Percentiles rank a stretch among this genome's conserved stretches.
Conservation (phyloP, 306 rosid species). For the Ormosia semicastrata region DNA sequence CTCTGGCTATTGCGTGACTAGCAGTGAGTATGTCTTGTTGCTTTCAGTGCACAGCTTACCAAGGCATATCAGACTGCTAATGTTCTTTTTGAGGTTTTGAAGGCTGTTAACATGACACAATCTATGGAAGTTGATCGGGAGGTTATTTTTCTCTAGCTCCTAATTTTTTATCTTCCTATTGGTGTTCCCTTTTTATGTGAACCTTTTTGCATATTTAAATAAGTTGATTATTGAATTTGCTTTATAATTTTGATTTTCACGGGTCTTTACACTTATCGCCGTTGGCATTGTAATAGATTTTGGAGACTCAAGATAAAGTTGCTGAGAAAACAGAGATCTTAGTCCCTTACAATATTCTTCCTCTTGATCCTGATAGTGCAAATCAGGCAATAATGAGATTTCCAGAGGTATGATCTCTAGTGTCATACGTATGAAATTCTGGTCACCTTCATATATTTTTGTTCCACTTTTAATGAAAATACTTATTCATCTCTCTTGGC, state of each 20-base stretch:
- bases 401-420: conserved; percentile 66
- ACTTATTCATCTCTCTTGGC: conserved; percentile 19
- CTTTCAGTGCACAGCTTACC: conserved; percentile 86
- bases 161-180: neutral
- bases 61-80: conserved; percentile 98
- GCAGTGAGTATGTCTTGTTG: conserved; percentile 16
- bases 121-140: conserved; percentile 96
- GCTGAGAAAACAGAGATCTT: conserved; percentile 92
- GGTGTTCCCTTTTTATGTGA: conserved; percentile 13
- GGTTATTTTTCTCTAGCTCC: conserved; percentile 41
- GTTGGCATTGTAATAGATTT: conserved; percentile 50
- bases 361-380: conserved; percentile 97
- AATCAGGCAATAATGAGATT: conserved; percentile 93
- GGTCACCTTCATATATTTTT: neutral
- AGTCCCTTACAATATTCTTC: conserved; percentile 96
- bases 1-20: conserved; percentile 16
- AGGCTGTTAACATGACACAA: conserved; percentile 97
- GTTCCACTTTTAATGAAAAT: conserved; percentile 1
- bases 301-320: conserved; percentile 95
- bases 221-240: neutral
- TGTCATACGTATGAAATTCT: neutral
- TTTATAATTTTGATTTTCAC: neutral
- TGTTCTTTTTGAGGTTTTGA: conserved; percentile 96
- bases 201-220: neutral
- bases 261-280: neutral